Evolutionary conservation across 352 stramenopile genomes (phyloP).

Genomic region (Globisporangium acanthophoron): DNA sequence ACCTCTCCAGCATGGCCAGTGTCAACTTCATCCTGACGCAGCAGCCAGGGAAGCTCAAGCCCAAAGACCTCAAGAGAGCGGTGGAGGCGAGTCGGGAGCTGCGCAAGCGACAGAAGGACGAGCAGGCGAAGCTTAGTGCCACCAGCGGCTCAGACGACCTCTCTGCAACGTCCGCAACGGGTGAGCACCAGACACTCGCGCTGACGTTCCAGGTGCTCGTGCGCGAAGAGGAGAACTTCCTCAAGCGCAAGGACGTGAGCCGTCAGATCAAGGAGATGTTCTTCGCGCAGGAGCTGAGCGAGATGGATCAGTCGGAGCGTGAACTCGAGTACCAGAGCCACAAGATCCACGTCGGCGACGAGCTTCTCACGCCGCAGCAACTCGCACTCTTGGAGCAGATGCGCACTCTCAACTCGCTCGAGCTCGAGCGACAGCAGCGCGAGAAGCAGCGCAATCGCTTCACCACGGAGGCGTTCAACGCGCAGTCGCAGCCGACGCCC

Average conservation of each 20-base stretch:
- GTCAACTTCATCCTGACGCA: slow-evolving; percentile 88
- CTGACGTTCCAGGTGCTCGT: slow-evolving; percentile 54
- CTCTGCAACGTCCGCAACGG: not conserved
- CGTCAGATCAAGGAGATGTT: slow-evolving; percentile 75
- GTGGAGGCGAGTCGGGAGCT: slow-evolving; percentile 76
- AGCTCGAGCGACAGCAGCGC: slow-evolving; percentile 26
- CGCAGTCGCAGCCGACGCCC: slow-evolving; percentile 19
- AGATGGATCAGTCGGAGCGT: slow-evolving; percentile 68
- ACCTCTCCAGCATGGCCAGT: slow-evolving; percentile 49
- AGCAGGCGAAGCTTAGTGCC: slow-evolving; percentile 41
- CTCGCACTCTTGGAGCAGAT: slow-evolving; percentile 40
- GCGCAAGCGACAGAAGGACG: slow-evolving; percentile 53
- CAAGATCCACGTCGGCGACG: slow-evolving; percentile 53
- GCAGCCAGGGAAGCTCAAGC: slow-evolving; percentile 84
- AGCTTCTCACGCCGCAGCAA: slow-evolving; percentile 47
- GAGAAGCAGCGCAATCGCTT: slow-evolving; percentile 41
- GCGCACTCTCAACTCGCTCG: slow-evolving; percentile 28
- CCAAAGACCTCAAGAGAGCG: slow-evolving; percentile 86
- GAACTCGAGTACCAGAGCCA: slow-evolving; percentile 86
- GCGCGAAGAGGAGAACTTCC: slow-evolving; percentile 36
- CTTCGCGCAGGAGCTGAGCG: slow-evolving; percentile 76
- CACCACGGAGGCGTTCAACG: slow-evolving; percentile 25
- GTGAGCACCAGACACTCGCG: slow-evolving; percentile 6
- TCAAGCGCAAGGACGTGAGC: slow-evolving; percentile 31
- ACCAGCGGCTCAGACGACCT: slow-evolving; percentile 5